Conservation (phyloP, 148 eudicot species). For the Rhododendron henanense region DNA sequence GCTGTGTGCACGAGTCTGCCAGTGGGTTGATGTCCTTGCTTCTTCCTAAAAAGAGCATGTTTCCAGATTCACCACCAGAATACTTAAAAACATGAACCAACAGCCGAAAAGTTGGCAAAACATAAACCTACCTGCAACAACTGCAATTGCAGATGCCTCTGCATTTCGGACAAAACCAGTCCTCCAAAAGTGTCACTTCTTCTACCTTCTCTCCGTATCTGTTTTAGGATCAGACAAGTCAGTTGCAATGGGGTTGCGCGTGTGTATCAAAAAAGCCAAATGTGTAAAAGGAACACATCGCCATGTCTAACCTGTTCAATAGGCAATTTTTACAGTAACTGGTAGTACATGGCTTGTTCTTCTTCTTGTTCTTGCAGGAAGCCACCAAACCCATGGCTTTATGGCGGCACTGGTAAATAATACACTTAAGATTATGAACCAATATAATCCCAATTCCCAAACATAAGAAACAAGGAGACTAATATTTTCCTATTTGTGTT, state of each 20-base stretch:
- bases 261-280: neutral
- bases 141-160: slow-evolving; percentile 93
- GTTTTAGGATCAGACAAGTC: slow-evolving; percentile 5
- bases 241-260: neutral
- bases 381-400: slow-evolving; percentile 63
- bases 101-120: neutral
- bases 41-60: slow-evolving; percentile 50
- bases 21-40: slow-evolving; percentile 74
- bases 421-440: slow-evolving; percentile 4
- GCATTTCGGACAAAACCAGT: slow-evolving; percentile 90
- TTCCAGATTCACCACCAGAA: slow-evolving; percentile 5
- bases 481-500: neutral
- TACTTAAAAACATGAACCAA: neutral
- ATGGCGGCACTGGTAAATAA: slow-evolving; percentile 71
- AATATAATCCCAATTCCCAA: neutral
- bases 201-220: slow-evolving; percentile 92
- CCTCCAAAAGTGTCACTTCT: slow-evolving; percentile 40
- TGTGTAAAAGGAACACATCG: neutral
- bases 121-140: slow-evolving; percentile 59
- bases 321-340: slow-evolving; percentile 80
- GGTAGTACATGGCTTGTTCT: slow-evolving; percentile 51
- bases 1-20: slow-evolving; percentile 64
- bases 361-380: slow-evolving; percentile 58
- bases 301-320: slow-evolving; percentile 53
- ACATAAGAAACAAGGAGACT: neutral